Percentiles rank a stretch among this genome's conserved stretches.
Evolutionary conservation across 2,329 filamentous ascomycete genomes (phyloP).

Genomic region (Tolypocladium ovalisporum): DNA sequence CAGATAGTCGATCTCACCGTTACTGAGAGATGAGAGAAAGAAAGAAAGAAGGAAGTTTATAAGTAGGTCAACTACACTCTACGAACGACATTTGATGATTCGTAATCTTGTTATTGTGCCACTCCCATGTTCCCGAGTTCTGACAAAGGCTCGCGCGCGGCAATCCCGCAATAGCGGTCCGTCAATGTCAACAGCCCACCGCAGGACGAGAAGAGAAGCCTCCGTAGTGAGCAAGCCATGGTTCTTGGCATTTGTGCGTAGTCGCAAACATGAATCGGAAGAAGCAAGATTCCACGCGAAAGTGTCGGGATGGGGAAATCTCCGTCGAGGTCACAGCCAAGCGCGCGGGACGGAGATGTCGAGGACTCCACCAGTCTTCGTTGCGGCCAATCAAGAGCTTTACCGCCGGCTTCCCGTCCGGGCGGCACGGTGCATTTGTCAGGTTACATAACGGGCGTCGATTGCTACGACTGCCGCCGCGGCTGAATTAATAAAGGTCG

Average conservation of each 20-base stretch:
- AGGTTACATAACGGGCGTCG: no score
- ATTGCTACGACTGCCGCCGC: no score
- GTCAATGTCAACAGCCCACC: neutral
- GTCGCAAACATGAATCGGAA: neutral
- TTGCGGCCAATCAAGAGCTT: conserved; percentile 4
- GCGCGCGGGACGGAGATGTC: neutral
- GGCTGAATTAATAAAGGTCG: no score
- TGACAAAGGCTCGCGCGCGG: neutral
- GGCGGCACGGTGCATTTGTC: neutral
- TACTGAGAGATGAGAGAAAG: neutral
- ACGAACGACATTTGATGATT: neutral
- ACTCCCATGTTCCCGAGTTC: neutral
- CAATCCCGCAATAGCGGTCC: neutral
- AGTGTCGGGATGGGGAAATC: neutral
- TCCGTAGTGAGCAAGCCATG: neutral
- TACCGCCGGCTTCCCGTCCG: conserved; percentile 3
- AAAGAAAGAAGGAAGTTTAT: neutral
- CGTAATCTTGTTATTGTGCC: neutral
- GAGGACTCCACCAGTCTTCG: neutral
- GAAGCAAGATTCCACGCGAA: neutral
- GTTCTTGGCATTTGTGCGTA: neutral
- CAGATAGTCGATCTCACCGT: no score
- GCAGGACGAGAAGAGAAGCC: neutral
- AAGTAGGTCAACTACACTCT: neutral
- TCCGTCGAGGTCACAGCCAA: neutral